Percentiles rank a stretch among this genome's conserved stretches.
Conservation (phyloP, 1,139 yeast species). For the Yamadazyma epiphylla region DNA sequence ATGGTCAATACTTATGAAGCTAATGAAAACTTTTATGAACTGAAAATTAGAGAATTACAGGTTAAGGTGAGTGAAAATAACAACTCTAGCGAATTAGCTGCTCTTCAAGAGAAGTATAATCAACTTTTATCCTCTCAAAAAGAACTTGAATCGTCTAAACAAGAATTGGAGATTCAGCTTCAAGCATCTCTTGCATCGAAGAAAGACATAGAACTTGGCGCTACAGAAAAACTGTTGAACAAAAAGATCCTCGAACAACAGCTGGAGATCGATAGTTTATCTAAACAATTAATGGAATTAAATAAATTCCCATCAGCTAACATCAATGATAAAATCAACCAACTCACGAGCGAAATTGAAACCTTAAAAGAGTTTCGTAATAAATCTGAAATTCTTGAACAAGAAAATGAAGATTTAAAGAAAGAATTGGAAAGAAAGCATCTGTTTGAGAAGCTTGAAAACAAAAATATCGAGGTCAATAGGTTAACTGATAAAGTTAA, state of each 20-base stretch:
- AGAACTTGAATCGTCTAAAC: slow-evolving; percentile 4
- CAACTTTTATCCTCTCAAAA: slow-evolving; percentile 2
- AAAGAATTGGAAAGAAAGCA: slow-evolving; percentile 11
- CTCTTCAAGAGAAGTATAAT: slow-evolving; percentile 6
- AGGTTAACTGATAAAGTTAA: slow-evolving; percentile 14
- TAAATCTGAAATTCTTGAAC: slow-evolving; percentile 3
- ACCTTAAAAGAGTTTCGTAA: slow-evolving; percentile 3
- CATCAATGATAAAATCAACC: background rate
- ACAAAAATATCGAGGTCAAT: slow-evolving; percentile 12
- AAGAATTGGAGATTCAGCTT: slow-evolving; percentile 21
- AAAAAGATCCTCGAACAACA: slow-evolving; percentile 7
- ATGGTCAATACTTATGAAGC: slow-evolving; percentile 45
- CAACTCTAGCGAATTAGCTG: slow-evolving; percentile 4
- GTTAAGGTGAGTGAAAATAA: slow-evolving; percentile 8
- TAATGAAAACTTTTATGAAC: slow-evolving; percentile 32
- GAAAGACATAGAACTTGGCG: slow-evolving; percentile 10
- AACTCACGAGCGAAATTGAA: slow-evolving; percentile 7
- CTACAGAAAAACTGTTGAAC: slow-evolving; percentile 7
- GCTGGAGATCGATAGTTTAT: slow-evolving; percentile 8
- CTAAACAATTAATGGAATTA: slow-evolving; percentile 10
- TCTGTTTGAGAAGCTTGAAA: slow-evolving; percentile 13
- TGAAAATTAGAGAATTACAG: slow-evolving; percentile 17
- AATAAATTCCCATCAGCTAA: slow-evolving; percentile 9
- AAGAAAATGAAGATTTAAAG: slow-evolving; percentile 11
- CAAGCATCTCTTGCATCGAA: no score